Percentiles rank a stretch among this genome's conserved stretches.
These are phyloP conservation scores for Favolaschia claudopus DNA, from an alignment of 768 basidiomycete species.

Conservation along the genomic window DNA sequence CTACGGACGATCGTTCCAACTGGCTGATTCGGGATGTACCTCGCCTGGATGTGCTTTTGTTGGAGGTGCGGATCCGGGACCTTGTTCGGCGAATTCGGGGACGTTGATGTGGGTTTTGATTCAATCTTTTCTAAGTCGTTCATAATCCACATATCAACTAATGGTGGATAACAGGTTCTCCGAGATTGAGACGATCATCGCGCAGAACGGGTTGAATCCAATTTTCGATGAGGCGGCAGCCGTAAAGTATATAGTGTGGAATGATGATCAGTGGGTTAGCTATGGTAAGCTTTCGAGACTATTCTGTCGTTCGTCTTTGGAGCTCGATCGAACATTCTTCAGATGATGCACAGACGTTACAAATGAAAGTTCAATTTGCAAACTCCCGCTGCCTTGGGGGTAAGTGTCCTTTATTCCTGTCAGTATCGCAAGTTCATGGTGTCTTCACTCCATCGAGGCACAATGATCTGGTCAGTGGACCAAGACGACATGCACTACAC, in stretches of 20 bases:
- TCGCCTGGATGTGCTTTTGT: background rate
- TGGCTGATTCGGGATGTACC: background rate
- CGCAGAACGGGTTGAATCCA: background rate
- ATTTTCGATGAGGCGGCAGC: background rate
- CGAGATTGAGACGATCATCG: conserved; percentile 3
- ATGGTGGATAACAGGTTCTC: background rate
- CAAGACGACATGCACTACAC: background rate
- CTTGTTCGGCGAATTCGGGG: background rate
- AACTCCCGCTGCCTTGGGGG: background rate
- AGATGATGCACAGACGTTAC: conserved; percentile 4
- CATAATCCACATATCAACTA: too few species aligned
- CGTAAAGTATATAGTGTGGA: conserved; percentile 3
- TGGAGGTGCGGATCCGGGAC: background rate
- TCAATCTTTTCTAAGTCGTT: too few species aligned
- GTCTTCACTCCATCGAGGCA: too few species aligned
- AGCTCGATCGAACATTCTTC: too few species aligned
- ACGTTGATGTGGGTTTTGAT: too few species aligned
- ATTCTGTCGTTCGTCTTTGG: too few species aligned
- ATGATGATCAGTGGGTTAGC: background rate
- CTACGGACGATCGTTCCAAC: background rate
- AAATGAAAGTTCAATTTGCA: background rate
- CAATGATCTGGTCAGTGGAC: conserved; percentile 10
- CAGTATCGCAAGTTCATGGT: too few species aligned
- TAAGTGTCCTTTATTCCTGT: too few species aligned
- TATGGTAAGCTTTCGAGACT: too few species aligned